Base-by-base conservation (phyloP, 2,329 filamentous ascomycete genomes). In the Trichoderma cornu-damae region DNA sequence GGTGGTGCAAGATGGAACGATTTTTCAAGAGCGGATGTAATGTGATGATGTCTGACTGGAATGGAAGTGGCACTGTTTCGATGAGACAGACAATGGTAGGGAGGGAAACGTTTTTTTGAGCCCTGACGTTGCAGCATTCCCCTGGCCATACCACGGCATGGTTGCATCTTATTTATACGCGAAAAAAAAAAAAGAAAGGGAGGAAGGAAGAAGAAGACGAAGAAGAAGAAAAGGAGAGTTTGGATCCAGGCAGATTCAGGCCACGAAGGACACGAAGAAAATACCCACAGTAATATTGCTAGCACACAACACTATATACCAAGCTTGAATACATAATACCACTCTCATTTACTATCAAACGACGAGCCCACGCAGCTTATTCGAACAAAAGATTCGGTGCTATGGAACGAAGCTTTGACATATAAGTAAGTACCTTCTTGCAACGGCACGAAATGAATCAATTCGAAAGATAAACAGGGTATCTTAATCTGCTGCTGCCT, bases 51-150 rank as follows among this genome's bases (percentile, higher is more conserved):
- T 65, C 34, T 12, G 14, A 44, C 40, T 69, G 66, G 67, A 68
- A 68, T 67, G 66, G 46, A 51, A 38, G 60, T 61, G 61, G 62
- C 63, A 66, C 65, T 69, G 67, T 67, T 65, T 66, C n/a, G 60
- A 63, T 61, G 63, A 66, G 61, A 66, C 60, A 61, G 30, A 20
- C 32, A 42, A 34, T 11, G n/a, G 20, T 18, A 26, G 20, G 30
- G 20, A 22, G 37, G n/a, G n/a, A n/a, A n/a, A n/a, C n/a, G n/a
- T n/a, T n/a, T n/a, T n/a, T n/a, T n/a, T n/a, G n/a, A n/a, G n/a
- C n/a, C 8, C 18, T 50, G 28, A 24, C 37, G 14, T 20, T 30
- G 35, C 42, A 42, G 30, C 56, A 53, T 48, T 56, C 43, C 44
- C 28, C 54, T 35, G 14, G 34, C 28, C 50, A 52, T 43, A 47